Evolutionary conservation across 176 grass and related monocot species (phyloP), one percentile per base, ranked within the genome.

Genomic region (Leersia perrieri): DNA sequence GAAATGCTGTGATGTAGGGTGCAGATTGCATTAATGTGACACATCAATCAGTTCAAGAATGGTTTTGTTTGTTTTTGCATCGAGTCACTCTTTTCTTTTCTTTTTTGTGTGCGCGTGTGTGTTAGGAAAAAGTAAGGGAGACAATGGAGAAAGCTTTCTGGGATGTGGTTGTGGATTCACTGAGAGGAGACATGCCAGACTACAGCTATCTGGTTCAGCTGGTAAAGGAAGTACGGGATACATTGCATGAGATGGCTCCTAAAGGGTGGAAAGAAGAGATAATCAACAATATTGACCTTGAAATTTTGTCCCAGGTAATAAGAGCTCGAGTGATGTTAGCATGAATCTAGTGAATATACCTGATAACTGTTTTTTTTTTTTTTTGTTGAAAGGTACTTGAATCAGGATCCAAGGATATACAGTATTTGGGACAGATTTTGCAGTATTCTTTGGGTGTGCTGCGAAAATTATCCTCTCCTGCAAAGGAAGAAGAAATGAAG

Each of bases 101-200:
- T n/a, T n/a, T n/a, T n/a, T n/a, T n/a, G n/a, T n/a, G n/a, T n/a
- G n/a, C n/a, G n/a, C n/a, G n/a, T n/a, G n/a, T n/a, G n/a, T n/a
- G 35, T 70, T 62, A 94, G 90, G 73, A 33, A 76, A 93, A 93
- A 85, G 76, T 98, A 31, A 93, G 88, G 73, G 84, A 93, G 83
- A 83, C 86, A 66, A 93, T 98, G 92, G 90, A 98, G 86, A 94
- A 86, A 83, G 92, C 95, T 71, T 95, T 94, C 83, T 98, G 92
- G 95, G 95, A 98, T 34, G 55, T 78, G 73, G 78, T 98, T 66
- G 75, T 84, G 36, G 80, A 91, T 74, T 89, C 88, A 39, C 57
- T 95, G 71, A 87, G 76, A 89, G 88, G 84, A 83, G 95, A 94
- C 68, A 73, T 68, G 45, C 92, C 95, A 51, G 88, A 98, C 64